Base-by-base conservation (phyloP, 257 asterid genomes). In the Nicotiana tabacum region DNA sequence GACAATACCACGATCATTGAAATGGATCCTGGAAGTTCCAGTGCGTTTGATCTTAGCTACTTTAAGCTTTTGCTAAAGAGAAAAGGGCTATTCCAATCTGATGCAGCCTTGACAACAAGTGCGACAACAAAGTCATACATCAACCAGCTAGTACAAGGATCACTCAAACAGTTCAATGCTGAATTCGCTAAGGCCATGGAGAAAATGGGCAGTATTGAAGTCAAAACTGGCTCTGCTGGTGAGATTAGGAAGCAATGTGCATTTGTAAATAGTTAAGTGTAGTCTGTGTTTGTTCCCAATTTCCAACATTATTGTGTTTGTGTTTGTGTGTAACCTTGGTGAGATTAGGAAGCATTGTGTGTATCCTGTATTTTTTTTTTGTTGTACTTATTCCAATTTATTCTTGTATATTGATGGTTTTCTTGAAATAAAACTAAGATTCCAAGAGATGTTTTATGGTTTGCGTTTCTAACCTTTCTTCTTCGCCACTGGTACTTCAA, bases 51-150 rank as follows among this genome's bases (percentile, higher is more conserved):
- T 85, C 29, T 83, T 15, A 80, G 56, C 76, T 88, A 90, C 84
- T 89, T 70, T 80, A 29, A 70, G 33, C 81, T 86, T 74, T 66
- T 92, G 0, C 81, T 82, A 2, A 78, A 68, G 48, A 70, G 79
- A 1, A 81, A 82, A 81, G 92, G 94, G 12, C 83, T 92, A 1
- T 85, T 89, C 82, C 89, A 84, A 80, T 87, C 94, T 0, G 93
- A 88, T 58, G 92, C 93, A 2, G 91, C 91, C 77, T 18, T 37
- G 77, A 68, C 32, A 17, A 68, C 55, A 68, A 68, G 77, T 68
- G 77, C 30, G 4, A 68, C 30, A 68, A 68, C 77, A 68, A 68
- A 68, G 77, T 68, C 56, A 37, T 68, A 9, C 18, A 37, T 37
- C 30, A 4, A 67, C 18, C 9, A 65, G 39, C 18, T 65, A 65